Evolutionary conservation across 2,329 filamentous ascomycete species (phyloP).

Genomic region (Colletotrichum karsti): DNA sequence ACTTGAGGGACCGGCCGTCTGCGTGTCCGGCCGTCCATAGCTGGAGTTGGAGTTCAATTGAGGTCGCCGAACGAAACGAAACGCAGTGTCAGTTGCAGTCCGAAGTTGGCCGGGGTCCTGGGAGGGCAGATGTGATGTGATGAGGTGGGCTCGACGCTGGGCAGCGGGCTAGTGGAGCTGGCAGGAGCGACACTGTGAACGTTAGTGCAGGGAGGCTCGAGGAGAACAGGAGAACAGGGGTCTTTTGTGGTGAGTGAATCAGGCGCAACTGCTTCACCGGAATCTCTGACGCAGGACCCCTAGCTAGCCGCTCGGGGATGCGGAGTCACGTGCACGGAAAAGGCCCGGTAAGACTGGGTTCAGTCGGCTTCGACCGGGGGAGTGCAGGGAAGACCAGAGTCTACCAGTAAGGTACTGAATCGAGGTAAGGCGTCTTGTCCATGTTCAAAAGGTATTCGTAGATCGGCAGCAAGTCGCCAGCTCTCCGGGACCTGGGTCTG

Average conservation of each 20-base stretch:
- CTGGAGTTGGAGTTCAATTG: background rate
- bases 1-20: background rate
- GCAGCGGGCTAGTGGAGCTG: background rate
- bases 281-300: conserved; percentile 16
- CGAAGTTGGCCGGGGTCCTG: background rate
- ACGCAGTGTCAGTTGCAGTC: conserved; percentile 17
- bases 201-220: background rate
- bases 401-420: too few relatives aligned
- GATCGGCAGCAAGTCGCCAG: conserved; percentile 11
- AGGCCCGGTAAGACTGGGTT: conserved; percentile 8
- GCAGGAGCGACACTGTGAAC: background rate
- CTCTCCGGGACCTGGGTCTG: conserved; percentile 11
- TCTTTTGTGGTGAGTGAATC: conserved; percentile 11
- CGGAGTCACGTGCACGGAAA: conserved; percentile 19
- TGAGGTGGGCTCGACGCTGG: background rate
- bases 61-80: conserved; percentile 14
- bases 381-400: conserved; percentile 12
- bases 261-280: conserved; percentile 10
- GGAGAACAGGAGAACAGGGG: background rate
- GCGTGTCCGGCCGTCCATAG: background rate
- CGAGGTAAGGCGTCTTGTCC: too few relatives aligned
- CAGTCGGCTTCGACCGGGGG: background rate
- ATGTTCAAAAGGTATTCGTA: too few relatives aligned
- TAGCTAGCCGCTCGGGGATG: background rate
- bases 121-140: background rate